Percentiles rank a stretch among this genome's conserved stretches.
Evolutionary conservation across 208 protist genomes (phyloP).

Genomic region (Leishmania turanica): DNA sequence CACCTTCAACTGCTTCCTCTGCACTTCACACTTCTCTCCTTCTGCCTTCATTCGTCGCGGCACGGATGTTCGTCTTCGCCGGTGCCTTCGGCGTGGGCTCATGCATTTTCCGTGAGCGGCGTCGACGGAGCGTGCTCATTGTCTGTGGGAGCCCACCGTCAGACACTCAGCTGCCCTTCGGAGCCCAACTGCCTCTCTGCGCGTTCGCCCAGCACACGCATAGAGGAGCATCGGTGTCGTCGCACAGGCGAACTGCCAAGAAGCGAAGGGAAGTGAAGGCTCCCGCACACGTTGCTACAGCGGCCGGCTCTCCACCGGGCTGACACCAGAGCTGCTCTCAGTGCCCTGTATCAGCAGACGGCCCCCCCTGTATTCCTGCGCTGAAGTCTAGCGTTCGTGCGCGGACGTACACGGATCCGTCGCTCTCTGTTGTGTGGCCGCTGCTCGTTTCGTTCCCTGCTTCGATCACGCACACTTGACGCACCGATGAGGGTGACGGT

Average conservation of each 20-base stretch:
- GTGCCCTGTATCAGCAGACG: not conserved
- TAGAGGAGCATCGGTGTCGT: not conserved
- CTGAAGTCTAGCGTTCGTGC: not conserved
- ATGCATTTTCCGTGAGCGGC: not conserved
- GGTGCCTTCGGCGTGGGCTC: not conserved
- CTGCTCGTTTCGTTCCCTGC: not conserved
- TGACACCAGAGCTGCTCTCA: not conserved
- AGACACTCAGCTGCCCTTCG: not conserved
- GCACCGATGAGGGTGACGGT: conserved; percentile 58
- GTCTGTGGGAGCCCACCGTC: not conserved
- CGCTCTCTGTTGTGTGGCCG: too few relatives aligned
- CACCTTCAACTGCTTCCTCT: not conserved
- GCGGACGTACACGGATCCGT: not conserved
- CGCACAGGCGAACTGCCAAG: not conserved
- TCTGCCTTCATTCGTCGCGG: not conserved
- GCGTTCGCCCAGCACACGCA: not conserved
- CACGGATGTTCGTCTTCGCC: not conserved
- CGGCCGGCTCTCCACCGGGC: not conserved
- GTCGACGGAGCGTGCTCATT: not conserved
- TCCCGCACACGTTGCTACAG: not conserved
- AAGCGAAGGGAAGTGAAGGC: not conserved
- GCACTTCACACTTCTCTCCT: not conserved
- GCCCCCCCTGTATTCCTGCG: not conserved
- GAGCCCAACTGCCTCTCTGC: not conserved
- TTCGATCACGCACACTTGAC: not conserved